These are phyloP conservation scores for Pythium phragmiticola DNA, from an alignment of 352 stramenopile species.

Conservation along the genomic window DNA sequence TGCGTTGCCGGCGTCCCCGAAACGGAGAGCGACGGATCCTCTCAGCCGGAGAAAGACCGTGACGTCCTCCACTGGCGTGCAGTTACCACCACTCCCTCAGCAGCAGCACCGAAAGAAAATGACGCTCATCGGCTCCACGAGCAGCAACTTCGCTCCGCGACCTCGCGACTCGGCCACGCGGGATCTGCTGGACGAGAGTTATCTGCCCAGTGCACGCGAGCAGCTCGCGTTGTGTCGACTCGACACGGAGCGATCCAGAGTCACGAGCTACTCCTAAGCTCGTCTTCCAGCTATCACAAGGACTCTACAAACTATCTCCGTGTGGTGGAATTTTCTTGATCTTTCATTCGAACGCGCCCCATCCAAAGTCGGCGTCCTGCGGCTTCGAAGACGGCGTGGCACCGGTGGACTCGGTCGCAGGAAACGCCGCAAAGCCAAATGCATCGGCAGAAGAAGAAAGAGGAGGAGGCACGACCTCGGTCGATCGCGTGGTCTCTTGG, in stretches of 20 bases:
- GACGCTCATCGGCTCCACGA: slow-evolving; percentile 18
- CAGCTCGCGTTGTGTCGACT: slow-evolving; percentile 45
- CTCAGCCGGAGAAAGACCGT: neutral
- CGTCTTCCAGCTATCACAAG: neutral
- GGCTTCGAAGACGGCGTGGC: neutral
- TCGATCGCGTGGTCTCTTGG: slow-evolving; percentile 2
- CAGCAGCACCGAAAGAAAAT: slow-evolving; percentile 16
- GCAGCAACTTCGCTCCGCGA: neutral
- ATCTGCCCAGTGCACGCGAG: slow-evolving; percentile 54
- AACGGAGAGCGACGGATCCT: neutral
- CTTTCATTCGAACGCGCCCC: neutral
- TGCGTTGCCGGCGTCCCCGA: slow-evolving; percentile 22
- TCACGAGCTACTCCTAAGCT: neutral
- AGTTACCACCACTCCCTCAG: slow-evolving; percentile 7
- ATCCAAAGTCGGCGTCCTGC: slow-evolving; percentile 3
- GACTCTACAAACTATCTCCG: neutral
- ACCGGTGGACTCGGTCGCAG: neutral
- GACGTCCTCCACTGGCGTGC: slow-evolving; percentile 3
- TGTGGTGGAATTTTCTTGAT: neutral
- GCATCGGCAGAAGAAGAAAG: neutral
- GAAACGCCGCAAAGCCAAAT: slow-evolving; percentile 7
- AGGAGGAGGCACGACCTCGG: neutral
- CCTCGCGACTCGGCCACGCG: slow-evolving; percentile 29
- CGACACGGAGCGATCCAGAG: slow-evolving; percentile 3
- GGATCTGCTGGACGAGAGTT: slow-evolving; percentile 61